Base-by-base conservation (phyloP, 176 grass and related monocot genomes). In the Otatea glauca region DNA sequence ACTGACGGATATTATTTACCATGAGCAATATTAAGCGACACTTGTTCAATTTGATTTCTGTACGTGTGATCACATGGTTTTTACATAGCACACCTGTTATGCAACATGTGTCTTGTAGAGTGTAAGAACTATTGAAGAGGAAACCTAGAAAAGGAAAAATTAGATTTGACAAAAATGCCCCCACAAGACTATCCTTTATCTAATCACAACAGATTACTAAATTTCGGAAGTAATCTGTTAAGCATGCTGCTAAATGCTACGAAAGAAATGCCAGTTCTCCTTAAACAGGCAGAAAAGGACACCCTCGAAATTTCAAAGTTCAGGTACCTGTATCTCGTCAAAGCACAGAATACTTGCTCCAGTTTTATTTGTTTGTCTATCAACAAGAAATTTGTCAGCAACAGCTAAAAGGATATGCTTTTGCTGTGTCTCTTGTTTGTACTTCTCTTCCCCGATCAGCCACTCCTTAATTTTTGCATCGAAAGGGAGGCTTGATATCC, bases 291-390 rank as follows among this genome's bases (percentile, higher is more conserved):
- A 14, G 6, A 24, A 53, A 76, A 63, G 20, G 9, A 38, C 32
- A 55, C 8, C 25, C 3, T 70, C 48, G 11, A 15, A 49, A 77
- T 68, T 81, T 74, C 48, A 67, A 62, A 55, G 65, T 90, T 67
- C 47, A 74, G 48, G 41, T 85, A 98, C 93, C 91, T 98, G 96
- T 90, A 95, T 98, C 62, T 98, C 96, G 56, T 98, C 96, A 90
- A 98, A 98, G 88, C 96, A 98, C 85, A 98, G 85, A 89, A 98
- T 91, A 78, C 93, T 98, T 80, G 96, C 96, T 54, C 96, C 96
- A n/a, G 60, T 88, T 72, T 91, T 95, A 88, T 98, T 75, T 74
- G 91, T 70, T 72, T 90, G 85, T 89, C 96, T 93, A 80, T 95
- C 89, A 85, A 98, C 82, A 43, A 95, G 80, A 91, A 98, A 98